Evolutionary conservation across 192 early-diverging fungal genomes (phyloP).

Genomic region (Coemansia sp.): DNA sequence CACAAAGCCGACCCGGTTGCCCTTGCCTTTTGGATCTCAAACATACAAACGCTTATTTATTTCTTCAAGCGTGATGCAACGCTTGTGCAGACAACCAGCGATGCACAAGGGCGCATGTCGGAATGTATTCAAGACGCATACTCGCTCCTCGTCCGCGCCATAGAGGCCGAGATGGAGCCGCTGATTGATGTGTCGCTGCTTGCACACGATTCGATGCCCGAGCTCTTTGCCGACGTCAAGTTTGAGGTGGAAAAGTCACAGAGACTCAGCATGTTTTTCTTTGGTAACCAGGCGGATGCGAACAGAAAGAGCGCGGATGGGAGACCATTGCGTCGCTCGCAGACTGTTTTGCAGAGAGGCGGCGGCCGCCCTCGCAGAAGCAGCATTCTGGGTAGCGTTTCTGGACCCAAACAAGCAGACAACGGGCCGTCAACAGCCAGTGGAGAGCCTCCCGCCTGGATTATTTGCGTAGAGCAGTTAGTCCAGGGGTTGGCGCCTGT

Average conservation of each 20-base stretch:
- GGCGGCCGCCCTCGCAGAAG: constrained; percentile 37
- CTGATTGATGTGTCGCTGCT: constrained; percentile 68
- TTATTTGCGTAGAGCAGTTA: constrained; percentile 31
- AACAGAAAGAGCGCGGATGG: constrained; percentile 45
- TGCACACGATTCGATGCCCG: constrained; percentile 69
- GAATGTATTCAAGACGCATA: constrained; percentile 79
- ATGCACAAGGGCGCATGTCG: constrained; percentile 75
- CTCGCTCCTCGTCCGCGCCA: constrained; percentile 63
- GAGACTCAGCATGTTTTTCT: constrained; percentile 53
- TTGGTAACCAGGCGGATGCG: constrained; percentile 25
- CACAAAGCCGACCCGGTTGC: constrained; percentile 60
- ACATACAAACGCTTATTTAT: constrained; percentile 78
- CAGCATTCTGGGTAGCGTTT: constrained; percentile 27
- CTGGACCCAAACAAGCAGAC: not conserved
- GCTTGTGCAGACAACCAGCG: constrained; percentile 66
- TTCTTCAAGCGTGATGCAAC: constrained; percentile 85
- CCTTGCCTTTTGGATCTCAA: constrained; percentile 84
- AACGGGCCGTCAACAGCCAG: constrained; percentile 30
- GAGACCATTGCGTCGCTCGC: constrained; percentile 48
- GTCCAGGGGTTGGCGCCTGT: not conserved
- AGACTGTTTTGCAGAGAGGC: constrained; percentile 30
- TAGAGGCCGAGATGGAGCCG: constrained; percentile 65
- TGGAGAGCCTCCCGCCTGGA: constrained; percentile 40
- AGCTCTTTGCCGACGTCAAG: constrained; percentile 56
- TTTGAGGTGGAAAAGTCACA: constrained; percentile 49